These are phyloP conservation scores for Phtheirospermum japonicum DNA, from an alignment of 257 asterid species.

Conservation along the genomic window DNA sequence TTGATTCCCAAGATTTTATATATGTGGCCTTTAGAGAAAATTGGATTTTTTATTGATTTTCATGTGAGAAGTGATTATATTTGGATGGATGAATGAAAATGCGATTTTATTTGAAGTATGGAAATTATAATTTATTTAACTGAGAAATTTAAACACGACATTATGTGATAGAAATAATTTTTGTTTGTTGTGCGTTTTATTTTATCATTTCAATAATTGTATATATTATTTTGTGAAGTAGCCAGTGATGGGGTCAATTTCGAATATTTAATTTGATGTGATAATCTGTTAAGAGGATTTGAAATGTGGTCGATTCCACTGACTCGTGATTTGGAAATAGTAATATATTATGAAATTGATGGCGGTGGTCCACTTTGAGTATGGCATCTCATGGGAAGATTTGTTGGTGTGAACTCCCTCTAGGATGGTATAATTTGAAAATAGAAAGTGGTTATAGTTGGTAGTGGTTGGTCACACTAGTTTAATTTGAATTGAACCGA, in stretches of 20 bases:
- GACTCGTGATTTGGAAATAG: not conserved
- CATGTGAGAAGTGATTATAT: not conserved
- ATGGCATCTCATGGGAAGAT: not conserved
- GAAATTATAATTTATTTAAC: not conserved
- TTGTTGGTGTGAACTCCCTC: not conserved
- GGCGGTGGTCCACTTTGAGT: not conserved
- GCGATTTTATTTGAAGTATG: not conserved
- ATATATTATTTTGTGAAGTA: not conserved
- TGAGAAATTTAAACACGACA: not conserved
- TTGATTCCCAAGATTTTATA: conserved; percentile 5
- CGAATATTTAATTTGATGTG: not conserved
- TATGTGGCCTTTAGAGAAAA: not conserved
- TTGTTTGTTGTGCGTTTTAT: not conserved
- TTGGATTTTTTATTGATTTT: not conserved
- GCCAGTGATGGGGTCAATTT: not conserved
- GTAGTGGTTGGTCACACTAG: not conserved
- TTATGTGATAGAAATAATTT: not conserved
- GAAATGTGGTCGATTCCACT: not conserved
- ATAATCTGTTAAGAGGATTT: not conserved
- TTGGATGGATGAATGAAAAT: not conserved
- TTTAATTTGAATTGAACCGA: not conserved
- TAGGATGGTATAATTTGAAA: not conserved
- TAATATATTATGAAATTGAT: not conserved
- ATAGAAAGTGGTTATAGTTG: not conserved
- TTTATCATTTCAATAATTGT: not conserved